Evolutionary conservation across 495 filamentous ascomycete genomes (phyloP).

Genomic region (Trichoderma reesei): DNA sequence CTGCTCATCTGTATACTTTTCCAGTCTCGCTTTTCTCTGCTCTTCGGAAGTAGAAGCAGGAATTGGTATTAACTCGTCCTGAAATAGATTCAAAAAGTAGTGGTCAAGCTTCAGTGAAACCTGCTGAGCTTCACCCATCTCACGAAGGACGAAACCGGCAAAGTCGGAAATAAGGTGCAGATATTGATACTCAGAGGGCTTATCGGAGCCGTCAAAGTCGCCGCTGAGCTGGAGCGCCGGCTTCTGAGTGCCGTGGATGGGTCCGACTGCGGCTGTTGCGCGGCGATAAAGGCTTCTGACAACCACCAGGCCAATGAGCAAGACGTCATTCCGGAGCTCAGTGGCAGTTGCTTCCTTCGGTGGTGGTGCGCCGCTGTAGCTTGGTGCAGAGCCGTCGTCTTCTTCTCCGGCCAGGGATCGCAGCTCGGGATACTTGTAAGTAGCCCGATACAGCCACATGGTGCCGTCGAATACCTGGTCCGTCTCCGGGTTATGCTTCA

Average conservation of each 20-base stretch:
- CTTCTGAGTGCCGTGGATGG: neutral
- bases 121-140: slow-evolving; percentile 5
- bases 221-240: neutral
- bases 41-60: neutral
- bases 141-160: slow-evolving; percentile 4
- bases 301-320: slow-evolving; percentile 4
- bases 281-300: slow-evolving; percentile 2
- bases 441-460: neutral
- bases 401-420: neutral
- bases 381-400: neutral
- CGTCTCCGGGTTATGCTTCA: neutral
- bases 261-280: neutral
- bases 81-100: slow-evolving; percentile 8
- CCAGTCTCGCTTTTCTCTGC: neutral
- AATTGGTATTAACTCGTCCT: neutral
- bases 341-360: neutral
- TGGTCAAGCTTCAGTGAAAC: neutral
- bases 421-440: neutral
- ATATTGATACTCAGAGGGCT: neutral
- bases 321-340: slow-evolving; percentile 2
- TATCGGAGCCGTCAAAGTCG: neutral
- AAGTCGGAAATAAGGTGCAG: neutral
- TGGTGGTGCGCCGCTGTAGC: neutral
- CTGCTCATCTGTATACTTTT: neutral
- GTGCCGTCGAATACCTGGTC: neutral